phyloP scores from a whole-genome alignment of 345 rosid genomes.

The Citrus inodora region DNA sequence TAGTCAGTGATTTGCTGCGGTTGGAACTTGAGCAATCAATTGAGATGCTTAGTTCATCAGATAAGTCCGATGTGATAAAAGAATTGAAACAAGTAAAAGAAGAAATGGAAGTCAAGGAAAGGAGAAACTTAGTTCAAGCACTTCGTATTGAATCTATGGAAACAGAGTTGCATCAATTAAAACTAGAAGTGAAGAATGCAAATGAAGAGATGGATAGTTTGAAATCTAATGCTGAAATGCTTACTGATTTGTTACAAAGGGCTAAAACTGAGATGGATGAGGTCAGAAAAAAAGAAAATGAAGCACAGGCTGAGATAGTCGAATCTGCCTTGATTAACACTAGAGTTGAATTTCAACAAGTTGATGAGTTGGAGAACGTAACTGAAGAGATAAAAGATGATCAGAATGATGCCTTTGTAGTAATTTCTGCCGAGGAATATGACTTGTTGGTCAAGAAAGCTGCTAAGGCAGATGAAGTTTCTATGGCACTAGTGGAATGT shows the following conservation, averaged over 20 bases:
- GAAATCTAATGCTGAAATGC: slow-evolving; percentile 20
- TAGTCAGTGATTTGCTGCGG: slow-evolving; percentile 17
- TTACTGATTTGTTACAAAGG: slow-evolving; percentile 20
- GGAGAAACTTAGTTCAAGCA: slow-evolving; percentile 30
- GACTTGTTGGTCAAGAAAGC: slow-evolving; percentile 26
- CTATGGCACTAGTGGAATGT: neutral
- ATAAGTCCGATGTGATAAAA: slow-evolving; percentile 20
- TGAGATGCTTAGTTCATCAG: slow-evolving; percentile 21
- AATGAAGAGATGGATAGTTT: slow-evolving; percentile 23
- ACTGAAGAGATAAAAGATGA: neutral
- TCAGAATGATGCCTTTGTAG: slow-evolving; percentile 10
- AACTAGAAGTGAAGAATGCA: slow-evolving; percentile 15
- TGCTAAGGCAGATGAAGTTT: slow-evolving; percentile 17
- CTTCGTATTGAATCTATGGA: slow-evolving; percentile 18
- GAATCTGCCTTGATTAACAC: neutral
- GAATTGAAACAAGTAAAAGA: slow-evolving; percentile 18
- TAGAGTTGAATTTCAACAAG: neutral
- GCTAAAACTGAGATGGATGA: slow-evolving; percentile 24
- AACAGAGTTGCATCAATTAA: slow-evolving; percentile 28
- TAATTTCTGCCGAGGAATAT: slow-evolving; percentile 32
- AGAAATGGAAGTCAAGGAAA: slow-evolving; percentile 27
- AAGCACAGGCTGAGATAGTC: slow-evolving; percentile 34
- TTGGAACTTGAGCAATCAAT: slow-evolving; percentile 24
- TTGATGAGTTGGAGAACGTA: neutral
- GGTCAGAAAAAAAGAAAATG: slow-evolving; percentile 29